These are phyloP conservation scores for Candida namnaoensis DNA, from an alignment of 805 yeast species.

Conservation along the genomic window DNA sequence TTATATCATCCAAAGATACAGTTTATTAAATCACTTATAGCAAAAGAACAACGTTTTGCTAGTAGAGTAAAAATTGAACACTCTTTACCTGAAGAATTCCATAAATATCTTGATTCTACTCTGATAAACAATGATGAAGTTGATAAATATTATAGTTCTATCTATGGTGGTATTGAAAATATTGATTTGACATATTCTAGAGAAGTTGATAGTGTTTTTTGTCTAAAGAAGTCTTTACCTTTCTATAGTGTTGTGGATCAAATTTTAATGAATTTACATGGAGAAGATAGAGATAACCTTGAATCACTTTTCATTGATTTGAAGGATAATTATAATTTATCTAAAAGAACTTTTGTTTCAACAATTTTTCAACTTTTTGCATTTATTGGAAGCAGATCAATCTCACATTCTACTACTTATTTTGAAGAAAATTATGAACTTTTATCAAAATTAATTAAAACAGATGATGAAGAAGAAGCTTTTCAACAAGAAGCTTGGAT, in stretches of 20 bases:
- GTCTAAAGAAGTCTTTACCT: conserved; percentile 24
- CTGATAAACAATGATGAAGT: conserved; percentile 26
- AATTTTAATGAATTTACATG: conserved; percentile 29
- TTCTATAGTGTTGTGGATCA: conserved; percentile 25
- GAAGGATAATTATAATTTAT: conserved; percentile 19
- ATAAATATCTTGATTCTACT: conserved; percentile 35
- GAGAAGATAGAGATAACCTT: conserved; percentile 20
- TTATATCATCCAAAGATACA: conserved; percentile 63
- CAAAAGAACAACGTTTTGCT: conserved; percentile 79
- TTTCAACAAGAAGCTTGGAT: conserved; percentile 31
- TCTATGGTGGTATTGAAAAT: conserved; percentile 21
- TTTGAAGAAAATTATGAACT: conserved; percentile 30
- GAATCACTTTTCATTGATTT: conserved; percentile 20
- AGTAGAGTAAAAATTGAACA: conserved; percentile 62
- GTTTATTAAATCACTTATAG: conserved; percentile 70
- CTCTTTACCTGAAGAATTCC: conserved; percentile 58
- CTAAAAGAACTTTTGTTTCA: conserved; percentile 42
- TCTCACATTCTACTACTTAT: conserved; percentile 64
- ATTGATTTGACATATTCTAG: conserved; percentile 2
- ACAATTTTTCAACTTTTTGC: conserved; percentile 65
- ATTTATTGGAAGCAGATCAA: conserved; percentile 80
- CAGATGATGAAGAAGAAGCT: conserved; percentile 14
- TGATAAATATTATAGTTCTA: conserved; percentile 24
- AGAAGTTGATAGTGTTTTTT: conserved; percentile 23
- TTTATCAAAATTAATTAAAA: conserved; percentile 21